Evolutionary conservation across 1,284 basidiomycete species (phyloP).

Genomic region (Pyrrhoderma noxium): DNA sequence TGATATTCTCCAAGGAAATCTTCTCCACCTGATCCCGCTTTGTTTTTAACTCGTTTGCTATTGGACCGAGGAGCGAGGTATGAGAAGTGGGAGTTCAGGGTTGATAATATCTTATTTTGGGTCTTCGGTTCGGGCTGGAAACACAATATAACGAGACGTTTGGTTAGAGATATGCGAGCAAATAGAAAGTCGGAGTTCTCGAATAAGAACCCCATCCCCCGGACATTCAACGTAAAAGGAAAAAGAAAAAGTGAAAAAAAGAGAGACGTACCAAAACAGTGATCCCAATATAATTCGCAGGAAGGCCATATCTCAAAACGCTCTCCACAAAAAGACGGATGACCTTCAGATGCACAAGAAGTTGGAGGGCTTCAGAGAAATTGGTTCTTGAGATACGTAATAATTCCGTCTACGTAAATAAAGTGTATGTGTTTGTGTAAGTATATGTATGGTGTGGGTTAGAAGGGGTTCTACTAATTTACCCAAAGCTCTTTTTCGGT

Average conservation of each 20-base stretch:
- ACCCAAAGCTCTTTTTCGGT: slow-evolving; percentile 99
- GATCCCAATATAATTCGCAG: slow-evolving; percentile 84
- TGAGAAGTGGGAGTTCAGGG: slow-evolving; percentile 71
- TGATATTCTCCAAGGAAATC: slow-evolving; percentile 86
- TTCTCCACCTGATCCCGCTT: slow-evolving; percentile 37
- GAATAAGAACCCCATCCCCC: too few species aligned
- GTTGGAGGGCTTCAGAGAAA: slow-evolving; percentile 95
- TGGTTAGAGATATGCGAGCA: too few species aligned
- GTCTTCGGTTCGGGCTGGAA: slow-evolving; percentile 81
- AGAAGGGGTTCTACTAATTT: slow-evolving; percentile 13
- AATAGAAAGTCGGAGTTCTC: too few species aligned
- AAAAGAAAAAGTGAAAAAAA: slow-evolving; percentile 3
- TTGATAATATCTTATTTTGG: slow-evolving; percentile 70
- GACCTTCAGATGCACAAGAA: slow-evolving; percentile 91
- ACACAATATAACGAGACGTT: too few species aligned
- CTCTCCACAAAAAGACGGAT: slow-evolving; percentile 91
- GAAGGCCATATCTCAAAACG: slow-evolving; percentile 91
- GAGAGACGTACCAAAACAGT: slow-evolving; percentile 63
- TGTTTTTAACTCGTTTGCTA: slow-evolving; percentile 36
- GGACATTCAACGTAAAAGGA: background rate
- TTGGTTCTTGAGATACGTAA: slow-evolving; percentile 90
- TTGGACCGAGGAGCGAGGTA: slow-evolving; percentile 71
- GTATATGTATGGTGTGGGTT: too few species aligned
- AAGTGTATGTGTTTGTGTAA: slow-evolving; percentile 1
- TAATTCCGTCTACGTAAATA: slow-evolving; percentile 71